phyloP scores from a whole-genome alignment of 1,284 basidiomycete genomes.

The Cryptococcus sp. region DNA sequence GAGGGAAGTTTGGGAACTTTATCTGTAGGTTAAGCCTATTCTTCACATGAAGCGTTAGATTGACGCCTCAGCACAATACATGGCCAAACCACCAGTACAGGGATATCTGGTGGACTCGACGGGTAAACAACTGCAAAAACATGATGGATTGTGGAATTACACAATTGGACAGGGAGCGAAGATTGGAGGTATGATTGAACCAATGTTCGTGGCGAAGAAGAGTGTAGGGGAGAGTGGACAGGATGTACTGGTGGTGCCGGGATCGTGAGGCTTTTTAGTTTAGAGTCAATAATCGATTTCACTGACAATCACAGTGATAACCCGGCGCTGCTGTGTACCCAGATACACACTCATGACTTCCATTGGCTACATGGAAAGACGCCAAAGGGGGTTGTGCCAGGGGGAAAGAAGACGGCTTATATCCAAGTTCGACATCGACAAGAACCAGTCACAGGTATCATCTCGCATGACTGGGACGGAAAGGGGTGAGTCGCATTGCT shows the following conservation, averaged over 20 bases:
- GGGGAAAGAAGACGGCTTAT: slow-evolving; percentile 52
- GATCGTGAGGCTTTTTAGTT: slow-evolving; percentile 55
- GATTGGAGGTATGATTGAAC: slow-evolving; percentile 59
- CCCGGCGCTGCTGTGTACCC: slow-evolving; percentile 57
- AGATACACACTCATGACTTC: slow-evolving; percentile 56
- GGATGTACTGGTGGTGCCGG: slow-evolving; percentile 68
- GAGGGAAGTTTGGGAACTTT: slow-evolving; percentile 67
- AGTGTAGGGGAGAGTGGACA: slow-evolving; percentile 54
- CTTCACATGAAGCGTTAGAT: not conserved
- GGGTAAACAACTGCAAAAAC: slow-evolving; percentile 58
- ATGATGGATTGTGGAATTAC: slow-evolving; percentile 78
- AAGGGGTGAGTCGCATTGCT: slow-evolving; percentile 11
- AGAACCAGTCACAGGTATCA: slow-evolving; percentile 49
- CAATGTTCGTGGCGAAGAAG: slow-evolving; percentile 74
- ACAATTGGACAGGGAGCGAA: slow-evolving; percentile 79
- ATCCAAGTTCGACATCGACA: slow-evolving; percentile 72
- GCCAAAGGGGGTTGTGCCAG: slow-evolving; percentile 42
- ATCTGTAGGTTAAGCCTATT: slow-evolving; percentile 53
- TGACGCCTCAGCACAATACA: slow-evolving; percentile 63
- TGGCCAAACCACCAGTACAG: slow-evolving; percentile 61
- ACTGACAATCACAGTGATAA: slow-evolving; percentile 49
- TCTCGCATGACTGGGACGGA: slow-evolving; percentile 17
- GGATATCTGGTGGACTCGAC: slow-evolving; percentile 59
- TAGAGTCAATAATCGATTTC: not conserved
- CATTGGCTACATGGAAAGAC: slow-evolving; percentile 65